phyloP scores from a whole-genome alignment of 371 early-diverging fungal species.

The Batkoa obscura region DNA sequence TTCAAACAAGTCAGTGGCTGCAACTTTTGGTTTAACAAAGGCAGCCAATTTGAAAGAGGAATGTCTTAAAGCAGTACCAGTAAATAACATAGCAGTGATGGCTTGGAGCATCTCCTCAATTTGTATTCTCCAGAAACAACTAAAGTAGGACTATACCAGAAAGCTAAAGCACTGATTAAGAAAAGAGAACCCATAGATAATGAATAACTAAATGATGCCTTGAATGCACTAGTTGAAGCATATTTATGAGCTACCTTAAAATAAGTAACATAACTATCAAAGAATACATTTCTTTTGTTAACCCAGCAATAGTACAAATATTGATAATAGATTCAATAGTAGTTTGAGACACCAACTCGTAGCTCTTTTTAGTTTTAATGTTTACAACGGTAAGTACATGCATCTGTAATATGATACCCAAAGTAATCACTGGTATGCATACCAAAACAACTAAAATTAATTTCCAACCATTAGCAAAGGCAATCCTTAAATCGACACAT shows the following conservation, averaged over 20 bases:
- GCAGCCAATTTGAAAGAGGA: slow-evolving; percentile 25
- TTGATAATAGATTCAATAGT: slow-evolving; percentile 73
- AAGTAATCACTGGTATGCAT: slow-evolving; percentile 24
- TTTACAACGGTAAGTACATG: slow-evolving; percentile 11
- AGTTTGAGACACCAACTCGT: slow-evolving; percentile 42
- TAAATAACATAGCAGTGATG: slow-evolving; percentile 29
- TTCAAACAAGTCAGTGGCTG: slow-evolving; percentile 53
- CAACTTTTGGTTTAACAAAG: slow-evolving; percentile 41
- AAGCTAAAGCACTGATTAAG: slow-evolving; percentile 45
- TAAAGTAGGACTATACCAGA: slow-evolving; percentile 55
- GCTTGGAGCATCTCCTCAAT: slow-evolving; percentile 28
- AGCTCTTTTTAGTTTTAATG: slow-evolving; percentile 34
- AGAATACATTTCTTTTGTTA: slow-evolving; percentile 62
- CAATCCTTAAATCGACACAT: slow-evolving; percentile 24
- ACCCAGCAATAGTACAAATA: slow-evolving; percentile 67
- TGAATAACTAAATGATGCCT: slow-evolving; percentile 35
- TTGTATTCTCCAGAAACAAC: slow-evolving; percentile 11
- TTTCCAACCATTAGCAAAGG: slow-evolving; percentile 41
- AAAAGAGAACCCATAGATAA: slow-evolving; percentile 41
- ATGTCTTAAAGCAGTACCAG: slow-evolving; percentile 20
- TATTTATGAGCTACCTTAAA: not conserved
- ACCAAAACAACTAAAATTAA: slow-evolving; percentile 36
- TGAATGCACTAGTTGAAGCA: not conserved
- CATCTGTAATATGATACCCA: slow-evolving; percentile 3
- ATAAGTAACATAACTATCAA: slow-evolving; percentile 24